Conservation (phyloP, 2,329 filamentous ascomycete genomes). For the Colletotrichum cordylinicola region DNA sequence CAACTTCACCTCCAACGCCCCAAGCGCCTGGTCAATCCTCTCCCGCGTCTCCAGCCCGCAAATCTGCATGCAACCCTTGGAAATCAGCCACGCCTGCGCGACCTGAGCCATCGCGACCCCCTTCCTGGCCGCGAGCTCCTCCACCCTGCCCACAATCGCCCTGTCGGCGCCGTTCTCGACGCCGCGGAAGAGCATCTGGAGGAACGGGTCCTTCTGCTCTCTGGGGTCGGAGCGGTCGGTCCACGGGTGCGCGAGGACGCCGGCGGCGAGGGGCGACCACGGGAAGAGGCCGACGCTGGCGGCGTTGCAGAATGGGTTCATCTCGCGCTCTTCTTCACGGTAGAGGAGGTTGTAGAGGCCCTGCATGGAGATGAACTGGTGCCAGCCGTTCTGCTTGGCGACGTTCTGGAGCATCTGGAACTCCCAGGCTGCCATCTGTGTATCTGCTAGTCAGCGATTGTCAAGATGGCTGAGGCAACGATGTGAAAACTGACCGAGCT, state of each 20-base stretch:
- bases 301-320: constrained; percentile 44
- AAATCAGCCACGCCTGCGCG: constrained; percentile 10
- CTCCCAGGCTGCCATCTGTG: constrained; percentile 8
- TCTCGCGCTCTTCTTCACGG: constrained; percentile 60
- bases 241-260: constrained; percentile 12
- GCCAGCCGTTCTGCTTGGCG: constrained; percentile 59
- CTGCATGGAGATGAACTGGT: constrained; percentile 64
- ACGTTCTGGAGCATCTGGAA: constrained; percentile 48
- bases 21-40: constrained; percentile 14
- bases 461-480: fast-evolving
- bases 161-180: not conserved
- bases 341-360: constrained; percentile 60
- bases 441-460: not conserved
- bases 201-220: constrained; percentile 4
- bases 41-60: constrained; percentile 9
- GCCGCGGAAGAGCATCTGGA: constrained; percentile 2
- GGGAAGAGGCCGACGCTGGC: constrained; percentile 39
- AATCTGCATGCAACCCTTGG: constrained; percentile 2
- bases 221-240: not conserved
- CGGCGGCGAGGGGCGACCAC: constrained; percentile 12
- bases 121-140: not conserved
- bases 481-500: constrained; percentile 2
- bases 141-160: constrained; percentile 2
- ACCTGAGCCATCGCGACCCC: constrained; percentile 10
- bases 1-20: not conserved